Conservation (phyloP, 2,329 filamentous ascomycete genomes). For the Aquanectria penicillioides region DNA sequence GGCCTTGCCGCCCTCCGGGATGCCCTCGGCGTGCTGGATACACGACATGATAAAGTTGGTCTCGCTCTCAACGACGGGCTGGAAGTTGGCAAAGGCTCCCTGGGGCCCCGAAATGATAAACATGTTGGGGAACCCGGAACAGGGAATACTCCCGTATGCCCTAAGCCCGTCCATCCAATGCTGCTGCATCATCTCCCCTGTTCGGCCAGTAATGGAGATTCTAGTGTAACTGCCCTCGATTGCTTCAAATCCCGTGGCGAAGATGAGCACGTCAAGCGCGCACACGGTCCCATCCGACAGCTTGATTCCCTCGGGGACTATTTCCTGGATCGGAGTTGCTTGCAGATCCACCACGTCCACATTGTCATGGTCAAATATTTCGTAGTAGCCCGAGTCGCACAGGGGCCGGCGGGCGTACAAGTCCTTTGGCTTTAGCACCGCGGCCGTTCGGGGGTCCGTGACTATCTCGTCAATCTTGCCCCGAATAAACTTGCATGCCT, state of each 20-base stretch:
- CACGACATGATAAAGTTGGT: slow-evolving; percentile 13
- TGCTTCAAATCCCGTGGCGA: slow-evolving; percentile 56
- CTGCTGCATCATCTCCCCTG: neutral
- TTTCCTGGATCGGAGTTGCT: slow-evolving; percentile 50
- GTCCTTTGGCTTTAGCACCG: slow-evolving; percentile 26
- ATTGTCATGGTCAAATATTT: slow-evolving; percentile 58
- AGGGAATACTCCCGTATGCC: neutral
- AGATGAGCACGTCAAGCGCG: slow-evolving; percentile 49
- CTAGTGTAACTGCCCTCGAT: slow-evolving; percentile 26
- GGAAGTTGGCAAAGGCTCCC: slow-evolving; percentile 18
- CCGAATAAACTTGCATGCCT: slow-evolving; percentile 36
- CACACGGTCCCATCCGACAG: slow-evolving; percentile 45
- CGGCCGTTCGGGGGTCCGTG: slow-evolving; percentile 33
- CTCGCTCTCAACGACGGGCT: slow-evolving; percentile 10
- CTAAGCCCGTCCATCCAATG: neutral
- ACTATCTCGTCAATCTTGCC: slow-evolving; percentile 37
- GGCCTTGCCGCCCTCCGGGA: no score
- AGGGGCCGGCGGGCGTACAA: slow-evolving; percentile 32
- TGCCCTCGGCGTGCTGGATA: slow-evolving; percentile 4
- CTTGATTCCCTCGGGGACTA: slow-evolving; percentile 49
- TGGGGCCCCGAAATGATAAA: slow-evolving; percentile 17
- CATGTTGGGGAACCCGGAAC: slow-evolving; percentile 12
- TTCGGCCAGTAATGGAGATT: neutral
- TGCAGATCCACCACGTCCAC: slow-evolving; percentile 59
- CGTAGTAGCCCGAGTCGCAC: slow-evolving; percentile 58